Base-by-base conservation (phyloP, 345 rosid genomes). In the Populus simonii region DNA sequence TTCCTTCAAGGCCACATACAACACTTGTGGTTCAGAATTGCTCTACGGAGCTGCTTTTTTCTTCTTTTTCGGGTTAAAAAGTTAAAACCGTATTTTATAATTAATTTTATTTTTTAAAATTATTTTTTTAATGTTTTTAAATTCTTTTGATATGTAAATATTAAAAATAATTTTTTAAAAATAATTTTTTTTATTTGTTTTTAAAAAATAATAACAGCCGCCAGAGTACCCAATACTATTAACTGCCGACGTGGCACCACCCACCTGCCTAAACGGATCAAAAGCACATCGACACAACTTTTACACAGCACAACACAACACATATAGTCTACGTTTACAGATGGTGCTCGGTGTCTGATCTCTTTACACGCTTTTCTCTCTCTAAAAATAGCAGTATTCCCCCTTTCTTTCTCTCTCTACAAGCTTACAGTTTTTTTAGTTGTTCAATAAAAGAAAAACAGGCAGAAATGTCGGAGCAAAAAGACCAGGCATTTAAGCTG, bases 401-500 rank as follows among this genome's bases (percentile, higher is more conserved):
- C 18, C 8, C 73, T 5, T 11, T 55, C 29, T 23, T 3, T 76
- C 12, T 71, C 59, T 78, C 66, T 78, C 71, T 35, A 55, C 1
- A 36, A 11, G 23, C 7, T 38, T 9, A 31, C 23, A 33, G 47
- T 38, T 68, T 31, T 15, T 68, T 22, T 33, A 38, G 36, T 22
- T 68, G n/a, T 66, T 31, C 12, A 16, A 38, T 41, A 41, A 41
- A 41, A 10, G 47, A 41, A 2, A 41, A 41, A 13, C 1, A 73
- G 25, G 62, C 81, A 77, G 68, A 75, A 87, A 94, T 94, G 98
- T 80, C 90, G 87, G 96, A 89, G 86, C 66, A 83, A 31, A 89
- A 83, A 63, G 92, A 94, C 90, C 92, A 93, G 89, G 90, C 93
- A 78, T 90, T 94, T 85, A 94, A 94, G 88, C 89, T 94, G 13